Evolutionary conservation across 2,329 filamentous ascomycete species (phyloP).

Genomic region (Fusarium domesticum): DNA sequence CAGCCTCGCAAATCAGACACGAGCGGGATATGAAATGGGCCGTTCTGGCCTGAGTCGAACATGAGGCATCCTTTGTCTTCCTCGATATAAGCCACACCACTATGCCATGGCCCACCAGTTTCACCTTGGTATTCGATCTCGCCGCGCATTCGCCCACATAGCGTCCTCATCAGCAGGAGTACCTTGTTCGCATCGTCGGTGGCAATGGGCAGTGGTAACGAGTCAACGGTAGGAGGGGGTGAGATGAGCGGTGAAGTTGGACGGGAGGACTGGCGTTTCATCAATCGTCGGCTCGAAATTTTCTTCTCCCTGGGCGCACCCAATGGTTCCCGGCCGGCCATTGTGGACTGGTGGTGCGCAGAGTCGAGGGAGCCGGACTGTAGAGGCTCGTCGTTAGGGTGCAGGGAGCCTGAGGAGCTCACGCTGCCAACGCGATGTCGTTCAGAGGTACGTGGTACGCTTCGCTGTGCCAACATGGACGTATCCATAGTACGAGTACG

Average conservation of each 20-base stretch:
- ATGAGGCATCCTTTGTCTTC: conserved; percentile 72
- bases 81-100: conserved; percentile 74
- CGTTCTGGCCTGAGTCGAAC: conserved; percentile 67
- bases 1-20: conserved; percentile 75
- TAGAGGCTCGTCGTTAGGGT: conserved; percentile 49
- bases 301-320: conserved; percentile 41
- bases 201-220: conserved; percentile 56
- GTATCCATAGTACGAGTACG: conserved; percentile 59
- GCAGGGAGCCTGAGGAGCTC: conserved; percentile 58
- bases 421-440: conserved; percentile 69
- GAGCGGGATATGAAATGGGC: conserved; percentile 62
- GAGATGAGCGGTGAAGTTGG: conserved; percentile 57
- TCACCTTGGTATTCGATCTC: conserved; percentile 69
- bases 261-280: conserved; percentile 55
- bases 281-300: conserved; percentile 47
- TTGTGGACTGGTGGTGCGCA: conserved; percentile 41
- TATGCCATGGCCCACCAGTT: conserved; percentile 60
- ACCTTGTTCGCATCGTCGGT: conserved; percentile 70
- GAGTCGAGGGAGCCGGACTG: conserved; percentile 40
- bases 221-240: conserved; percentile 56
- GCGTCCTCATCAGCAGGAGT: conserved; percentile 70
- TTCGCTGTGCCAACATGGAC: conserved; percentile 47
- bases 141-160: conserved; percentile 77
- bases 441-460: conserved; percentile 40
- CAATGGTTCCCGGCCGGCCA: conserved; percentile 34